Percentiles rank a stretch among this genome's conserved stretches.
Evolutionary conservation across 257 asterid species (phyloP).

Genomic region (Avicennia marina): DNA sequence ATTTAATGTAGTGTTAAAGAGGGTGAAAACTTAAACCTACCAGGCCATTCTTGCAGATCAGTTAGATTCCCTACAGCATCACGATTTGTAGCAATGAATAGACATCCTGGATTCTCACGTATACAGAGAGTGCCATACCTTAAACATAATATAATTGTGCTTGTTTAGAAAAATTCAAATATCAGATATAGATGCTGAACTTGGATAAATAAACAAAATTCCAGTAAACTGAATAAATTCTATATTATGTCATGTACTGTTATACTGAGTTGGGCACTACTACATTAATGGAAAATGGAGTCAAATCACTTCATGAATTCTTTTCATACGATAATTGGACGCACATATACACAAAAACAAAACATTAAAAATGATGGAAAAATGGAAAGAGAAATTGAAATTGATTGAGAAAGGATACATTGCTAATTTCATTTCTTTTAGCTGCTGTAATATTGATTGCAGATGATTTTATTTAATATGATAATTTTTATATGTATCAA

Average conservation of each 20-base stretch:
- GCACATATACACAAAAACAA: no score
- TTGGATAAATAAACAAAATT: background rate
- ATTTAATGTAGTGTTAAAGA: background rate
- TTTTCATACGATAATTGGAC: no score
- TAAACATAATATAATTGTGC: conserved; percentile 7
- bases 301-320: no score
- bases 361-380: no score
- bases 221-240: no score
- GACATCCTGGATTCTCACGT: conserved; percentile 96
- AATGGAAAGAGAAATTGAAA: no score
- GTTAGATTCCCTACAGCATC: conserved; percentile 87
- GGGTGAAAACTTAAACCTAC: conserved; percentile 26
- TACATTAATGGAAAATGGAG: no score
- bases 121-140: conserved; percentile 94
- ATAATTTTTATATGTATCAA: background rate
- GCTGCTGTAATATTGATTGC: background rate
- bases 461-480: background rate
- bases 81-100: conserved; percentile 85
- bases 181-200: background rate
- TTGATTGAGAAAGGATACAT: background rate
- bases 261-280: no score
- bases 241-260: no score
- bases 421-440: background rate
- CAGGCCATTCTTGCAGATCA: conserved; percentile 89
- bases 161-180: background rate